Evolutionary conservation across 2,329 filamentous ascomycete species (phyloP), one percentile per base, ranked within the genome.

Genomic region (Calonectria pauciramosa): DNA sequence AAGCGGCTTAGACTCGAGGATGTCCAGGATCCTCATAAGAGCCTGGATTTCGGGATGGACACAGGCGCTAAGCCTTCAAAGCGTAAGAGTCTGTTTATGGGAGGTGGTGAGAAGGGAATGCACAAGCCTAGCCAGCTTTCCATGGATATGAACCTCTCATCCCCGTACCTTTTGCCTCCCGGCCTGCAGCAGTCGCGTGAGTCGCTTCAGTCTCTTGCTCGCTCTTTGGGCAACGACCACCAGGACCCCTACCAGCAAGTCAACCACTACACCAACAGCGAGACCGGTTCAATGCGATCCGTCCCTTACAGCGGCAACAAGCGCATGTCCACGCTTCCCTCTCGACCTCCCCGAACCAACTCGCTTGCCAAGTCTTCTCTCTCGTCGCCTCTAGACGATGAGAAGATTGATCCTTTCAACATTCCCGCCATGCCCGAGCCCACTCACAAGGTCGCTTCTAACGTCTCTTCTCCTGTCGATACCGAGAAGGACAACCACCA

Each of bases 101-200:
- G 80, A 87, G 92, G 89, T 59, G 89, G 87, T 32, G 89, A 95
- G 82, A 92, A 92, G 83, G 84, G 86, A 28, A 76, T 80, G 44
- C 63, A 86, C 78, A 84, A 84, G 66, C 85, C 87, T 63, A 87
- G 88, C 47, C 92, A 93, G 79, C 84, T 94, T 65, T 94, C 93
- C 41, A 91, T 96, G 90, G 91, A 92, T 79, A 91, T 96, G 90
- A 92, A 94, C 82, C 89, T 96, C 63, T 92, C 91, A 41, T 97
- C 93, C 80, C 97, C 97, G 2, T 99, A 99, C 83, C 90, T 99
- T n/a, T 89, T 99, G n/a, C 96, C 97, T 6, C 94, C 95, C 1
- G 93, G 92, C 70, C 82, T 96, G 26, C 92, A 97, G 52, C 89
- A 91, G 81, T 98, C 96, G 1, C 91, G 92, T 56, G 96, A 98